A percentile compares a stretch with the other conserved stretches of the same genome.
Conservation (phyloP, 805 yeast species). For the Candida jianshihensis region DNA sequence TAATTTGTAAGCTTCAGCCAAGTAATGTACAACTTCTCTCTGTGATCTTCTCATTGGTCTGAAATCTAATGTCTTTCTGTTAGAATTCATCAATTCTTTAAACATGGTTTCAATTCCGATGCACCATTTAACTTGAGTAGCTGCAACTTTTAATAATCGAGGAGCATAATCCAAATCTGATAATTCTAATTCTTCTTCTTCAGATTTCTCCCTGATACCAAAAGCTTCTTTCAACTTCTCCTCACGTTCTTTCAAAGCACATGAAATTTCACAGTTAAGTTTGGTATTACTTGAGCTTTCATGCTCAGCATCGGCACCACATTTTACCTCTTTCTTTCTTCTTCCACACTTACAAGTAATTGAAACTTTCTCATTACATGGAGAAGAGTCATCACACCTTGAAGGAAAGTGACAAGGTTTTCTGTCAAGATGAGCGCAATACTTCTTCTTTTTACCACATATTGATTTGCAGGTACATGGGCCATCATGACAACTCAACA, state of each 20-base stretch:
- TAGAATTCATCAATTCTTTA: conserved; percentile 38
- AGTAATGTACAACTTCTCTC: conserved; percentile 61
- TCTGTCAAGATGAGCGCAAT: conserved; percentile 67
- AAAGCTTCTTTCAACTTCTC: conserved; percentile 59
- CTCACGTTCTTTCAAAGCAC: conserved; percentile 56
- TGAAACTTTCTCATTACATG: conserved; percentile 45
- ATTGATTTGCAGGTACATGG: conserved; percentile 58
- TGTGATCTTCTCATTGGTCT: conserved; percentile 68
- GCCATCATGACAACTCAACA: conserved; percentile 50
- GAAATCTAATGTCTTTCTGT: conserved; percentile 46
- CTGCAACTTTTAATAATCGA: conserved; percentile 14
- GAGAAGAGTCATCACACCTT: conserved; percentile 43
- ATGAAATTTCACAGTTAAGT: conserved; percentile 64
- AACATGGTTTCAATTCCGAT: conserved; percentile 49
- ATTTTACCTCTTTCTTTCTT: conserved; percentile 36
- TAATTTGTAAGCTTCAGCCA: conserved; percentile 52
- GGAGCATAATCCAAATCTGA: conserved; percentile 17
- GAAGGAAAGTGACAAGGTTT: conserved; percentile 56
- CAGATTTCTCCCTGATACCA: conserved; percentile 20
- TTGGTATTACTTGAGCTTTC: conserved; percentile 28
- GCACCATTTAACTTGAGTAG: conserved; percentile 62
- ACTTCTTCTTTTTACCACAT: conserved; percentile 45
- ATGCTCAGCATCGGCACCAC: conserved; percentile 43
- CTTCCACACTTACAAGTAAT: conserved; percentile 64
- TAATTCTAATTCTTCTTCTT: conserved; percentile 4